Conservation (phyloP, 768 basidiomycete genomes). For the Leccinum longicurvipes region DNA sequence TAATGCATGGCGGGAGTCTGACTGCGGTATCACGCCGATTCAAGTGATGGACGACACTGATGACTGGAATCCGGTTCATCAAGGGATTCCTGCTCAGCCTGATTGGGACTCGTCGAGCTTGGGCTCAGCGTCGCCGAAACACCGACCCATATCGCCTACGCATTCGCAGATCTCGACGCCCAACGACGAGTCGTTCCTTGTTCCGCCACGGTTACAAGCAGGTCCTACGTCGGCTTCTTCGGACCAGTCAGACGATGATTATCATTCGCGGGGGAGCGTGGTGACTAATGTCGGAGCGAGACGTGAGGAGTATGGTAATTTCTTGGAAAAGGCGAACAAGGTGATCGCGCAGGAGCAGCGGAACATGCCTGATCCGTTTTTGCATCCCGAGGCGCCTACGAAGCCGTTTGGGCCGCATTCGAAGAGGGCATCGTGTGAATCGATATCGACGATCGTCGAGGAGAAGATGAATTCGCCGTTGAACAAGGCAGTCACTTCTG, state of each 20-base stretch:
- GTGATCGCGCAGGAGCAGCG: conserved; percentile 79
- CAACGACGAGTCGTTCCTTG: conserved; percentile 39
- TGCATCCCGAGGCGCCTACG: conserved; percentile 57
- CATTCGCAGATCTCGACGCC: conserved; percentile 60
- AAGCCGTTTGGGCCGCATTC: conserved; percentile 82
- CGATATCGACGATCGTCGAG: conserved; percentile 86
- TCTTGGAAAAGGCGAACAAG: conserved; percentile 81
- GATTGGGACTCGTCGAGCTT: conserved; percentile 72
- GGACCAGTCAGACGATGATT: conserved; percentile 62
- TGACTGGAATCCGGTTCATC: conserved; percentile 75
- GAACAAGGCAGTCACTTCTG: conserved; percentile 90
- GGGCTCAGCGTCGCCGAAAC: conserved; percentile 34
- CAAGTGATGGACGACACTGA: conserved; percentile 62
- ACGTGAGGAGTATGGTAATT: conserved; percentile 61
- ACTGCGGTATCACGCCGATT: conserved; percentile 46
- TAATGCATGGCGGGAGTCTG: conserved; percentile 64
- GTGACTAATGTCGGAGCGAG: conserved; percentile 15
- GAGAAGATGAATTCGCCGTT: conserved; percentile 88
- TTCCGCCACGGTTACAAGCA: conserved; percentile 32
- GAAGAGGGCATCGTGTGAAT: conserved; percentile 81
- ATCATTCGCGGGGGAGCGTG: conserved; percentile 40
- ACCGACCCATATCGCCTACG: conserved; percentile 54
- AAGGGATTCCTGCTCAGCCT: conserved; percentile 64
- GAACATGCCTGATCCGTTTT: conserved; percentile 82
- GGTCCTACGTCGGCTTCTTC: conserved; percentile 36